Conservation (phyloP, 1,139 yeast genomes). For the Hyphopichia fennica region DNA sequence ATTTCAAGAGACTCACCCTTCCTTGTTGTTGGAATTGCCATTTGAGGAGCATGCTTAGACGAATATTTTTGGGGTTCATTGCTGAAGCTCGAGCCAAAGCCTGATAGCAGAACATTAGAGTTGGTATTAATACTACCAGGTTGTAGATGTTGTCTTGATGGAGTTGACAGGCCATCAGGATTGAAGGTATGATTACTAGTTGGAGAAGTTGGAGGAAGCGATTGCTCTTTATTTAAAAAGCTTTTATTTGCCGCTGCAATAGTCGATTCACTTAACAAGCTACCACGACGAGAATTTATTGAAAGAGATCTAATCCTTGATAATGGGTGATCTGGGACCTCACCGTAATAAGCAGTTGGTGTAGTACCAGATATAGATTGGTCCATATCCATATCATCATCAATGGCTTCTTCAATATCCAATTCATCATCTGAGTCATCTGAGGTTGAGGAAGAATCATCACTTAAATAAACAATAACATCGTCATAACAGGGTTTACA, state of each 20-base stretch:
- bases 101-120: neutral
- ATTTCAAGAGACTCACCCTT: slow-evolving; percentile 80
- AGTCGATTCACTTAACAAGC: slow-evolving; percentile 11
- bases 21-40: slow-evolving; percentile 83
- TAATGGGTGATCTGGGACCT: slow-evolving; percentile 27
- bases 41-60: slow-evolving; percentile 66
- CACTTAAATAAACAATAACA: slow-evolving; percentile 65
- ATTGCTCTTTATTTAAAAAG: slow-evolving; percentile 12
- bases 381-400: slow-evolving; percentile 11
- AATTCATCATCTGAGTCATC: slow-evolving; percentile 15
- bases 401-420: slow-evolving; percentile 16
- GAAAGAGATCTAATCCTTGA: slow-evolving; percentile 34
- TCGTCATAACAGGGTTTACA: slow-evolving; percentile 78
- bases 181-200: neutral
- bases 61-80: slow-evolving; percentile 7
- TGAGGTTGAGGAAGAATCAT: slow-evolving; percentile 46
- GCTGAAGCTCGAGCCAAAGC: neutral
- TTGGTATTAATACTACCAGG: neutral
- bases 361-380: neutral
- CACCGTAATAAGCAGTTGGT: neutral
- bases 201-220: slow-evolving; percentile 5
- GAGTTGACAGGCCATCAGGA: neutral
- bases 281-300: slow-evolving; percentile 23
- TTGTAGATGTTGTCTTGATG: neutral
- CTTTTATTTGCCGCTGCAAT: slow-evolving; percentile 12